These are phyloP conservation scores for Henningerozyma blattae DNA, from an alignment of 805 yeast species.

Conservation along the genomic window DNA sequence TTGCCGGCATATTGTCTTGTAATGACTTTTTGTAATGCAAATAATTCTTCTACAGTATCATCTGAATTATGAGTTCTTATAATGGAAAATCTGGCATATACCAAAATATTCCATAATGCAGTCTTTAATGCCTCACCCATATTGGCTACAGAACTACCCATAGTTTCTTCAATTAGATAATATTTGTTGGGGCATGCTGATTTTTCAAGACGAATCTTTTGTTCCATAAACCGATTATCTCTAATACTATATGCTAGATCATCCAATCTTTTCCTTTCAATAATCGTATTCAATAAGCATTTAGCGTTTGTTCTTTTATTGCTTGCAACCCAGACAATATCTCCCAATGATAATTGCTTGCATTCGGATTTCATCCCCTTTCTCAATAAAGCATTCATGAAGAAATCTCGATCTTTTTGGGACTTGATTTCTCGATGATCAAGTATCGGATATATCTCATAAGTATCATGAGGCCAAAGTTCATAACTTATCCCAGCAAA, in stretches of 20 bases:
- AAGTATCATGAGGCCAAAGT: conserved; percentile 52
- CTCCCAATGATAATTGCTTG: conserved; percentile 67
- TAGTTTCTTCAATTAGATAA: conserved; percentile 72
- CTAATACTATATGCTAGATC: conserved; percentile 73
- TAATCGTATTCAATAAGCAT: conserved; percentile 67
- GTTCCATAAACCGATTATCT: conserved; percentile 86
- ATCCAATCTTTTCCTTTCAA: conserved; percentile 82
- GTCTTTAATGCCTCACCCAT: conserved; percentile 64
- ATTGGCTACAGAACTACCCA: conserved; percentile 27
- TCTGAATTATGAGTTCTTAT: conserved; percentile 61
- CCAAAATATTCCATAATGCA: conserved; percentile 57
- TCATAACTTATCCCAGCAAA: conserved; percentile 20
- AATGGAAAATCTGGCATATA: conserved; percentile 53
- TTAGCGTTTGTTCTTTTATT: conserved; percentile 44
- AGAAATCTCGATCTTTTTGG: conserved; percentile 54
- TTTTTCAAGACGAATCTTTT: conserved; percentile 60
- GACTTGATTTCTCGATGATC: conserved; percentile 81
- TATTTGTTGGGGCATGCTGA: conserved; percentile 57
- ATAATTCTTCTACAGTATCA: conserved; percentile 43
- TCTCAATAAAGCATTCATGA: conserved; percentile 39
- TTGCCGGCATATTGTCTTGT: conserved; percentile 34
- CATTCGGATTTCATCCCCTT: conserved; percentile 41
- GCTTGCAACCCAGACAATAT: conserved; percentile 78
- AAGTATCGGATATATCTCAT: conserved; percentile 46
- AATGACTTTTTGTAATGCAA: conserved; percentile 35